A percentile compares a stretch with the other conserved stretches of the same genome.
phyloP scores from a whole-genome alignment of 176 grass and related monocot genomes.

The Juncus effusus region DNA sequence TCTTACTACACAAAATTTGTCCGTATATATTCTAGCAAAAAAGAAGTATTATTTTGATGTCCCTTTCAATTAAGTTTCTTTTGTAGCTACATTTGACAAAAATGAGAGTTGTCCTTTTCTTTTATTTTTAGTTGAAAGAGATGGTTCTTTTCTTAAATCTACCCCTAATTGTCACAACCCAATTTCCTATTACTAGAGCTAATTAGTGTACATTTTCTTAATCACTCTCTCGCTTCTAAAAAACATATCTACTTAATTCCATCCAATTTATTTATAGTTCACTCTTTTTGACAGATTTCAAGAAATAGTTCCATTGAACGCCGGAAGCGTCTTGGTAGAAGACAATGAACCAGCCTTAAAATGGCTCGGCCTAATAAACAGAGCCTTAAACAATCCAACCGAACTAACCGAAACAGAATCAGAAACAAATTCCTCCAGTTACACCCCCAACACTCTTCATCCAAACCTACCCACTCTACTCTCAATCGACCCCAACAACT shows the following conservation, averaged over 20 bases:
- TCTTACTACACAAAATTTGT: too few relatives aligned
- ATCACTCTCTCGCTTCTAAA: constrained; percentile 13
- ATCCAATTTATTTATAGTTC: background rate
- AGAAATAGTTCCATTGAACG: constrained; percentile 89
- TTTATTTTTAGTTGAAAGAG: too few relatives aligned
- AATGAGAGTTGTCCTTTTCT: too few relatives aligned
- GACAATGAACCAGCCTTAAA: constrained; percentile 78
- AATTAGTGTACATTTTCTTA: background rate
- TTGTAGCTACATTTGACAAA: too few relatives aligned
- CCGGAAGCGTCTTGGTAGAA: constrained; percentile 93
- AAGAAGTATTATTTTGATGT: too few relatives aligned
- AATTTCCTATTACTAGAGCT: too few relatives aligned
- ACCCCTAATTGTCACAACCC: too few relatives aligned
- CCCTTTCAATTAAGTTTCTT: too few relatives aligned
- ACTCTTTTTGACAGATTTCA: constrained; percentile 31
- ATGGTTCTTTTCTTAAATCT: too few relatives aligned
- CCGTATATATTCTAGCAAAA: too few relatives aligned
- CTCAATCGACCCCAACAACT: constrained; percentile 24
- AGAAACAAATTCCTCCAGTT: constrained; percentile 14
- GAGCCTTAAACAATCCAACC: constrained; percentile 61
- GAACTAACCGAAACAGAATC: constrained; percentile 4
- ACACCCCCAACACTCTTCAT: constrained; percentile 6
- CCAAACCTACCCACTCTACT: constrained; percentile 27
- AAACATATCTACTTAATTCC: background rate
- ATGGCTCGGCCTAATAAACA: constrained; percentile 83